phyloP scores from a whole-genome alignment of 176 grass and related monocot species.

The barley (Hordeum vulgare) region DNA sequence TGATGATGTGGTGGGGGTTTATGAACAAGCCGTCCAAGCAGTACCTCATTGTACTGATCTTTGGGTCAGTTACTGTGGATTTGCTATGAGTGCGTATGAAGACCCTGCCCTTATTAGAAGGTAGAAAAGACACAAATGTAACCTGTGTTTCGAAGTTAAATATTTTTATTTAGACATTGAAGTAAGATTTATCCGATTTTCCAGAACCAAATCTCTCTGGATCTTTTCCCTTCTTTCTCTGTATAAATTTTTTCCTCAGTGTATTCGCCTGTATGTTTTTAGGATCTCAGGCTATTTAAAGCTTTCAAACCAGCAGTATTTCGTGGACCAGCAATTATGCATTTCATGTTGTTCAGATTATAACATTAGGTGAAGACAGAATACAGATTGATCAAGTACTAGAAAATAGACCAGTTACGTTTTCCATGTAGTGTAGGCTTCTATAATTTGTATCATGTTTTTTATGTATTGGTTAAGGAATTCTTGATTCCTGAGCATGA shows the following conservation, averaged over 20 bases:
- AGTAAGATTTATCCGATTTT: background rate
- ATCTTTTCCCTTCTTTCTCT: slow-evolving; percentile 7
- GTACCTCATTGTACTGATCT: slow-evolving; percentile 59
- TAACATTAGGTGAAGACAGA: slow-evolving; percentile 7
- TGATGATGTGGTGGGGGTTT: slow-evolving; percentile 48
- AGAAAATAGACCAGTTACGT: slow-evolving; percentile 1
- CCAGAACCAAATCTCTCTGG: background rate
- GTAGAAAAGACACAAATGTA: slow-evolving; percentile 36
- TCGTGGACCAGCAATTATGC: background rate
- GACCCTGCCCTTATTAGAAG: slow-evolving; percentile 74
- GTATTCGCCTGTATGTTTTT: slow-evolving; percentile 2
- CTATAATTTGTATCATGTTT: background rate
- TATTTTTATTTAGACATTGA: background rate
- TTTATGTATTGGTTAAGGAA: background rate
- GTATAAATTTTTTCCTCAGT: background rate
- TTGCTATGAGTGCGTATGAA: slow-evolving; percentile 56
- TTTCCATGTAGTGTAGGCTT: background rate
- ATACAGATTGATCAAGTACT: background rate
- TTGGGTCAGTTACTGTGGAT: slow-evolving; percentile 83
- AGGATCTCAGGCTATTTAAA: background rate
- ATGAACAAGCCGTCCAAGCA: slow-evolving; percentile 65
- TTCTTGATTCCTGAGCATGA: slow-evolving; percentile 1
- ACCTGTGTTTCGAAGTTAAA: background rate
- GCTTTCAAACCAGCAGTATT: background rate
- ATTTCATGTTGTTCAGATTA: slow-evolving; percentile 11